Base-by-base conservation (phyloP, 1,284 basidiomycete species). In the Naganishia sp. region DNA sequence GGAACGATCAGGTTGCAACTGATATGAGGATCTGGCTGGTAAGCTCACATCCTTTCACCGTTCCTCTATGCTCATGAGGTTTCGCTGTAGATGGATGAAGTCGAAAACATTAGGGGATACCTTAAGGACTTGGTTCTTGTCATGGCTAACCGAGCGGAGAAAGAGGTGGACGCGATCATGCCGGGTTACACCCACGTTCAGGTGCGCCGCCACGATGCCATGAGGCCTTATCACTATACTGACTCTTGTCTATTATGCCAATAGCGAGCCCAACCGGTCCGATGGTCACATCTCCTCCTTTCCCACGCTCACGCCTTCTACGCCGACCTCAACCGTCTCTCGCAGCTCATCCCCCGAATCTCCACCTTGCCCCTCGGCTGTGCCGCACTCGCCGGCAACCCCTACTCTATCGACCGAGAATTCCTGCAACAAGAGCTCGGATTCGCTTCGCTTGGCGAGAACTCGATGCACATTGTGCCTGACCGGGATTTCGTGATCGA, bases 181-280 rank as follows among this genome's bases (percentile, higher is more conserved):
- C 95, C 95, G 15, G 95, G 95, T 11, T 99, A 98, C 81, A 99
- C 95, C 0, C 95, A 99, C 82, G 83, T 97, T 56, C 93, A 96
- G 85, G 92, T 91, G 73, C 64, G 83, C 49, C 31, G 31, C n/a
- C 36, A 0, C 36, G 6, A 33, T 4, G 13, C 33, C 53, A 72
- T 64, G 18, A 25, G 44, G 42, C 13, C 49, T 33, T 11, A 23
- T 49, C 48, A 9, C 31, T 31, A 23, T 11, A 15, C 36, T 21
- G 9, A 49, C 56, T 6, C 28, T 23, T 16, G 18, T 21, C 48
- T n/a, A 25, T 3, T 3, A 1, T 36, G 28, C 21, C 18, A 15
- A 33, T 64, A 95, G 92, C 88, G 95, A 28, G 95, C 90, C 1
- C 94, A 98, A 85, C 95, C 95, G 42, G 95, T 99, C 76, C 88